Base-by-base conservation (phyloP, 2,329 filamentous ascomycete species). In the Esteya vermicola region DNA sequence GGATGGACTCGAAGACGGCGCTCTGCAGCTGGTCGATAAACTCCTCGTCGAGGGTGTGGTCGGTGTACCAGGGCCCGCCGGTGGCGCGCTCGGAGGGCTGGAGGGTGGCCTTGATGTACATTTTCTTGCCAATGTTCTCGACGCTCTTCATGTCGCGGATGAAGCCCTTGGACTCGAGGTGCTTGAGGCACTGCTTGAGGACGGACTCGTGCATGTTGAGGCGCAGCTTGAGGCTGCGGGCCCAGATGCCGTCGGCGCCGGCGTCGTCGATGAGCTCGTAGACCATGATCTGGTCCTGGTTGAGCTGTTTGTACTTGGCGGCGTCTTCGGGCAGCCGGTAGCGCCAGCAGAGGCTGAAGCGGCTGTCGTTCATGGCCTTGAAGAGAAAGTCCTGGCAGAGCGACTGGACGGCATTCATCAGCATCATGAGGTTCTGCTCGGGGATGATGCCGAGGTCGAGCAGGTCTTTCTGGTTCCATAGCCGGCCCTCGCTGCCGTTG, bases 11-110 rank as follows among this genome's bases (percentile, higher is more conserved):
- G 50, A 85, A 82, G 38, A 93, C 73, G 44, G 82, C 72, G 18
- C 73, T 70, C 45, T 82, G 75, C 37, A 95, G 67, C 32, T 76
- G 75, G 42, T 83, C 77, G 51, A 96, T 88, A 56, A 98, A 85
- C 43, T 81, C 82, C 47, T 83, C 79, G 59, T 98, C 91, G 12
- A 96, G 71, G 48, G 88, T 82, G 39, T 85, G 84, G 47, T 94
- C 86, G 8, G 84, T 88, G 57, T 91, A 95, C 85, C 89, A 98
- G 9, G 85, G 82, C 2, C 91, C 91, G 36, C 91, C 91, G 0
- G 86, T 93, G 35, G 93, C 84, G 45, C 91, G 82, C 46, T 95
- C 88, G 40, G 81, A 85, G 0, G 91, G 89, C 10, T 78, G 75
- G 45, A 98, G 72, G 46, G 80, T 79, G 40, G 80, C 76, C 53